Conservation (phyloP, 2,329 filamentous ascomycete genomes). For the Diaporthe citri region DNA sequence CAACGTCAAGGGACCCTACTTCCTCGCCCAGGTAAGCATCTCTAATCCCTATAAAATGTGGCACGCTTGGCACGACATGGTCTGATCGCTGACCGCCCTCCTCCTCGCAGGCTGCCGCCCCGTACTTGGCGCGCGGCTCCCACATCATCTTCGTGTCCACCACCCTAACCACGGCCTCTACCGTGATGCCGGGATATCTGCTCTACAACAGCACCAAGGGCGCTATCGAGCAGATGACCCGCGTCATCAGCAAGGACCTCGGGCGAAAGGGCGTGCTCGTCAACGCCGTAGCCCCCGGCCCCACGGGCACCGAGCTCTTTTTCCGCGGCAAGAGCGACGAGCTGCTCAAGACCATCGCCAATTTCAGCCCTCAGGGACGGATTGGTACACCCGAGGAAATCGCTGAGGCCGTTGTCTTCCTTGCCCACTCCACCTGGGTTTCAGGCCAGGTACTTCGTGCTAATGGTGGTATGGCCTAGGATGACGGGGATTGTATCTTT, state of each 20-base stretch:
- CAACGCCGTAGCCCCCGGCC: background rate
- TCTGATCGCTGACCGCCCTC: background rate
- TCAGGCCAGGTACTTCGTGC: conserved; percentile 60
- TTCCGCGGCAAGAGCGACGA: conserved; percentile 61
- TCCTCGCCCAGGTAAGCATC: conserved; percentile 61
- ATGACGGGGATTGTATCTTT: background rate
- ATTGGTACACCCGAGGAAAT: conserved; percentile 65
- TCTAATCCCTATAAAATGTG: conserved; percentile 41
- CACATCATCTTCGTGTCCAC: conserved; percentile 45
- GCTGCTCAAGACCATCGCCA: conserved; percentile 56
- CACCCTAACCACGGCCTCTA: conserved; percentile 61
- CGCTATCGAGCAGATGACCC: conserved; percentile 70
- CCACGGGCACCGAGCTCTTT: conserved; percentile 69
- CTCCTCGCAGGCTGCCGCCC: conserved; percentile 50
- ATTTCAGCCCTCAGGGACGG: conserved; percentile 57
- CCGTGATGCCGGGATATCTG: conserved; percentile 59
- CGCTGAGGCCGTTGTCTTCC: conserved; percentile 52
- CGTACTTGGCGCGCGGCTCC: background rate
- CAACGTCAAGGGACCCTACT: conserved; percentile 70
- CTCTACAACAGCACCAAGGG: conserved; percentile 68
- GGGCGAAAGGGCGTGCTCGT: conserved; percentile 60
- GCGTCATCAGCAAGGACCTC: conserved; percentile 68
- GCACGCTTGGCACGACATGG: background rate
- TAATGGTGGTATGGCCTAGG: conserved; percentile 53
- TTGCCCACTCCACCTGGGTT: conserved; percentile 58